phyloP scores from a whole-genome alignment of 2,329 filamentous ascomycete genomes.

The Cladosporium oxysporum region DNA sequence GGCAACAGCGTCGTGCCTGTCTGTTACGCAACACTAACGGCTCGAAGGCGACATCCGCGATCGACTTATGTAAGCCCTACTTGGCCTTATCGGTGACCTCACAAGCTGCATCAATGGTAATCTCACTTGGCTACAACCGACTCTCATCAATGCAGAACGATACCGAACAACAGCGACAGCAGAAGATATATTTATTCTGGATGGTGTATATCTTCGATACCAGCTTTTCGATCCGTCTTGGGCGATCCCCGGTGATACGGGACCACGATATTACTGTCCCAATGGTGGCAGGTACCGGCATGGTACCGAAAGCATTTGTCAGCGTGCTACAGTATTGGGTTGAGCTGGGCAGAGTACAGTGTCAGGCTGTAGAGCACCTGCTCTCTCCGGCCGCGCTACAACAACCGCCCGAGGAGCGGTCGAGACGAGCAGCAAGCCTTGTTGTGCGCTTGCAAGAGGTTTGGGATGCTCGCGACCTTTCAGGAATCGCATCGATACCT shows the following conservation, averaged over 20 bases:
- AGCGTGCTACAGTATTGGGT: conserved; percentile 58
- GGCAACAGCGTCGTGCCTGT: neutral
- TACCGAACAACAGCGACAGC: conserved; percentile 21
- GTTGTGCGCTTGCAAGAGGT: conserved; percentile 16
- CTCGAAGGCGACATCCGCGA: conserved; percentile 59
- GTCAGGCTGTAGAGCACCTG: conserved; percentile 44
- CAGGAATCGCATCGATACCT: neutral
- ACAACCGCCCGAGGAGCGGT: conserved; percentile 19
- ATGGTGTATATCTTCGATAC: conserved; percentile 61
- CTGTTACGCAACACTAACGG: neutral
- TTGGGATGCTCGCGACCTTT: conserved; percentile 8
- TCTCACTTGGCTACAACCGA: conserved; percentile 49
- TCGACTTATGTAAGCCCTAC: conserved; percentile 63
- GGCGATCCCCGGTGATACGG: conserved; percentile 56
- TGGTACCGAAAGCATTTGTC: conserved; percentile 45
- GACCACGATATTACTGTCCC: conserved; percentile 62
- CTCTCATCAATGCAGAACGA: conserved; percentile 22
- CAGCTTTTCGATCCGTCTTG: conserved; percentile 59
- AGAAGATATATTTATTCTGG: conserved; percentile 57
- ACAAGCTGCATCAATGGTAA: conserved; percentile 61
- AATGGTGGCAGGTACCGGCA: conserved; percentile 28
- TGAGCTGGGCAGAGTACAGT: conserved; percentile 57
- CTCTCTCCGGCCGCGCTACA: conserved; percentile 20
- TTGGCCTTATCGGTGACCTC: conserved; percentile 65
- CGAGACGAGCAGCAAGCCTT: conserved; percentile 14